A percentile compares a stretch with the other conserved stretches of the same genome.
Evolutionary conservation across 1,139 yeast species (phyloP).

Genomic region (Kodamaea arcana): DNA sequence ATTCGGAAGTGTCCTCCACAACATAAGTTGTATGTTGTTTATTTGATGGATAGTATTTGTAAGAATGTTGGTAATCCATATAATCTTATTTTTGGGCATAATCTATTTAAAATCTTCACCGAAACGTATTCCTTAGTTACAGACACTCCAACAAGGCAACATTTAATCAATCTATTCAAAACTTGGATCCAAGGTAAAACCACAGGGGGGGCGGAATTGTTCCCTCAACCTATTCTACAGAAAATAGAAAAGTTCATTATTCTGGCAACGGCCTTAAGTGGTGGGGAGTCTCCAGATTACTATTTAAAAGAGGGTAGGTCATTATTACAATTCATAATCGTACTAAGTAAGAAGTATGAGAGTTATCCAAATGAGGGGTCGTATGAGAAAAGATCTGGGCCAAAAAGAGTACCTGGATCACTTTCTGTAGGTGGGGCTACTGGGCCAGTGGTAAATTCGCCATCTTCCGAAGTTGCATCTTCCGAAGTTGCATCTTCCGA

Average conservation of each 20-base stretch:
- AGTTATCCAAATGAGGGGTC: not conserved
- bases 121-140: slow-evolving; percentile 38
- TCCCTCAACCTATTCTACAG: slow-evolving; percentile 25
- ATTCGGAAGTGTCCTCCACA: slow-evolving; percentile 37
- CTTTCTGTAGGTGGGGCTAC: too few relatives aligned
- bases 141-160: slow-evolving; percentile 36
- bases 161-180: slow-evolving; percentile 35
- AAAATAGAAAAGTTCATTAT: slow-evolving; percentile 40
- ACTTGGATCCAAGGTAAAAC: slow-evolving; percentile 38
- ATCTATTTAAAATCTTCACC: slow-evolving; percentile 33
- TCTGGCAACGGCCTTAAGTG: slow-evolving; percentile 29
- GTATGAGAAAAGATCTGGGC: slow-evolving; percentile 4
- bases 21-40: slow-evolving; percentile 35
- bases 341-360: slow-evolving; percentile 7
- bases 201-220: slow-evolving; percentile 33
- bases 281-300: slow-evolving; percentile 15
- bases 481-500: too few relatives aligned
- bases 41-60: slow-evolving; percentile 40
- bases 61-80: slow-evolving; percentile 45
- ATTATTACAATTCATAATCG: slow-evolving; percentile 19
- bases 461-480: too few relatives aligned
- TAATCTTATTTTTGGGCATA: slow-evolving; percentile 33
- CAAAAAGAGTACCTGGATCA: slow-evolving; percentile 11
- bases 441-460: too few relatives aligned
- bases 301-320: slow-evolving; percentile 20